A percentile compares a stretch with the other conserved stretches of the same genome.
Evolutionary conservation across 1,284 basidiomycete genomes (phyloP).

Genomic region (Vanrija humicola): DNA sequence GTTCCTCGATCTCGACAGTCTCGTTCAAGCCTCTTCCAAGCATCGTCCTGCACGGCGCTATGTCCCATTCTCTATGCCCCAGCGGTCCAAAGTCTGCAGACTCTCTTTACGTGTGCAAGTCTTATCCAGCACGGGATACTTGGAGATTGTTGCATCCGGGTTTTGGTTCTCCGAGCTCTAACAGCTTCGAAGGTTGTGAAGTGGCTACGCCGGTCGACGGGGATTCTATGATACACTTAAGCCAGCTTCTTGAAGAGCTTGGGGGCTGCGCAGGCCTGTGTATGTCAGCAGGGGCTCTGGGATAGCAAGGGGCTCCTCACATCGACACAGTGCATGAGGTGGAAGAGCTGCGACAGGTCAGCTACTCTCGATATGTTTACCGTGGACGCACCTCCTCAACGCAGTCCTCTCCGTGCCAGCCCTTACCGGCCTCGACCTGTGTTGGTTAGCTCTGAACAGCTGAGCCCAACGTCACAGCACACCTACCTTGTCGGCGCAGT

Average conservation of each 20-base stretch:
- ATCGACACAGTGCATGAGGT: conserved; percentile 78
- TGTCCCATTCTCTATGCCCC: too few relatives aligned
- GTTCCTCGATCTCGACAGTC: too few relatives aligned
- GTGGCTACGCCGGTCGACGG: neutral
- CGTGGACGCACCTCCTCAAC: conserved; percentile 71
- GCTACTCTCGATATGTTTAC: neutral
- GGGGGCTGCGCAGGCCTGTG: conserved; percentile 69
- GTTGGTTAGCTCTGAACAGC: neutral
- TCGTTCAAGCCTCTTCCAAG: too few relatives aligned
- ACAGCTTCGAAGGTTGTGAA: conserved; percentile 4
- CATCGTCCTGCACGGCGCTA: too few relatives aligned
- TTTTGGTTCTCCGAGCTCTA: conserved; percentile 11
- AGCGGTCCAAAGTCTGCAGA: too few relatives aligned
- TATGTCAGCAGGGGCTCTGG: neutral
- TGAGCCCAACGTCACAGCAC: neutral
- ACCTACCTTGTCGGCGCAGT: conserved; percentile 78
- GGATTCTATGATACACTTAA: conserved; percentile 28
- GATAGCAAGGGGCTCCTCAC: conserved; percentile 52
- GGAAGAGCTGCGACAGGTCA: conserved; percentile 35
- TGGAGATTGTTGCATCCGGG: conserved; percentile 17
- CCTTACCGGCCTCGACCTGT: conserved; percentile 61
- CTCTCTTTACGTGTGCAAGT: neutral
- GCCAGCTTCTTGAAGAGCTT: conserved; percentile 65
- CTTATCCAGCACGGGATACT: neutral
- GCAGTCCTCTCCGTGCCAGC: conserved; percentile 82